Conservation (phyloP, 768 basidiomycete genomes). For the Mycena metata region DNA sequence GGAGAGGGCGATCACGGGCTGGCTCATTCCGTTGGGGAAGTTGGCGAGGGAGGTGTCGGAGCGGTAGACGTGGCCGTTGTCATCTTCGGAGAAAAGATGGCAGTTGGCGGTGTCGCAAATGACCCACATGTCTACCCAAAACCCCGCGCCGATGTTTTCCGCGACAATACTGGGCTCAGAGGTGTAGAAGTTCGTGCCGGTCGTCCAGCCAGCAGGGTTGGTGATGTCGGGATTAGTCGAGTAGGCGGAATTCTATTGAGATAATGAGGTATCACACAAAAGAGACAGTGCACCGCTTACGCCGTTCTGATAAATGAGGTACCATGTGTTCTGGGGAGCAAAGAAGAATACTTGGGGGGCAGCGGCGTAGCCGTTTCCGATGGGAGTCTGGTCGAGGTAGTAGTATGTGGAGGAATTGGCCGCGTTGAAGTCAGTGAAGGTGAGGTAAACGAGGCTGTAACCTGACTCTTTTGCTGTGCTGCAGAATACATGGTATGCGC, state of each 20-base stretch:
- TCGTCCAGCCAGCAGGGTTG: constrained; percentile 15
- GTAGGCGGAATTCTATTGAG: background rate
- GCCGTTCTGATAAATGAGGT: too few species aligned
- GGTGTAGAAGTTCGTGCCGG: background rate
- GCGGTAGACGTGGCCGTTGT: constrained; percentile 16
- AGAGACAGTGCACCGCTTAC: too few species aligned
- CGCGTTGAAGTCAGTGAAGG: constrained; percentile 10
- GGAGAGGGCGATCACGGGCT: constrained; percentile 14
- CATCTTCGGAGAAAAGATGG: constrained; percentile 11
- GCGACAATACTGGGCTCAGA: constrained; percentile 2
- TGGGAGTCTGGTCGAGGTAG: constrained; percentile 14
- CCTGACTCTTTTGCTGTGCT: background rate
- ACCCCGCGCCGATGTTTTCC: constrained; percentile 6
- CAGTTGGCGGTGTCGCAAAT: constrained; percentile 10
- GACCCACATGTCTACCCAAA: constrained; percentile 17
- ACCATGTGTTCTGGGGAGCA: too few species aligned
- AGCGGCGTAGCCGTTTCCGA: background rate
- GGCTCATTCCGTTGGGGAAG: constrained; percentile 16
- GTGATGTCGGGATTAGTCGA: constrained; percentile 5
- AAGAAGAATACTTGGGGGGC: too few species aligned
- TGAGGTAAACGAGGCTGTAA: constrained; percentile 3
- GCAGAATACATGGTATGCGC: constrained; percentile 4
- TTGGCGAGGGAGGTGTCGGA: constrained; percentile 19
- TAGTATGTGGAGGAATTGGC: constrained; percentile 13
- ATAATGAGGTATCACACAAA: constrained; percentile 13